Evolutionary conservation across 495 filamentous ascomycete genomes (phyloP).

Genomic region (Pseudotulostoma volvatum): DNA sequence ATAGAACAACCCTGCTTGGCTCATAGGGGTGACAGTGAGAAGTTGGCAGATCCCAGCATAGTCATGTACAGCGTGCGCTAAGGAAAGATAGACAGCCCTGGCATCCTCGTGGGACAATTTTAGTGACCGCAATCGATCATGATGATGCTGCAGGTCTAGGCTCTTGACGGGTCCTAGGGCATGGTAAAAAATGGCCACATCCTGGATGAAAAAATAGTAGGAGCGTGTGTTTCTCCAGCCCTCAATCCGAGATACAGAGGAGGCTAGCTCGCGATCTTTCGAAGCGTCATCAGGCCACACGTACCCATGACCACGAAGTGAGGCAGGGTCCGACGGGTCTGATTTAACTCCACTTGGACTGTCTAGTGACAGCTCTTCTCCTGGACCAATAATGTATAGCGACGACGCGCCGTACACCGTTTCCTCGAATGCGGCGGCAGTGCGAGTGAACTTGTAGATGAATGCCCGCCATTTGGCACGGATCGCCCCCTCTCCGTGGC

Average conservation of each 20-base stretch:
- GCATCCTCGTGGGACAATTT: conserved; percentile 54
- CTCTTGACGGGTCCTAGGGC: conserved; percentile 58
- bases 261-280: conserved; percentile 72
- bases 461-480: conserved; percentile 82
- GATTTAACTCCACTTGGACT: conserved; percentile 29
- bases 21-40: conserved; percentile 72
- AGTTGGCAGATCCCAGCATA: conserved; percentile 84
- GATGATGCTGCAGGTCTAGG: conserved; percentile 78
- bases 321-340: conserved; percentile 37
- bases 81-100: conserved; percentile 63
- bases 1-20: conserved; percentile 81
- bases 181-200: conserved; percentile 36
- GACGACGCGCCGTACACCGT: conserved; percentile 80
- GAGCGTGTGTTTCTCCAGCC: conserved; percentile 89
- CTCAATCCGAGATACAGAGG: conserved; percentile 81
- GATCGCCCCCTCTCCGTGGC: conserved; percentile 81
- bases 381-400: conserved; percentile 66
- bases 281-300: conserved; percentile 76
- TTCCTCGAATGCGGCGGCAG: conserved; percentile 90
- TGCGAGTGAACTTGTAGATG: conserved; percentile 75
- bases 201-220: conserved; percentile 90
- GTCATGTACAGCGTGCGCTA: conserved; percentile 56
- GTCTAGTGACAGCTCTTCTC: conserved; percentile 30
- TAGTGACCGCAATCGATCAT: conserved; percentile 70
- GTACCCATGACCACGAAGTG: conserved; percentile 70